Evolutionary conservation across 2,329 filamentous ascomycete genomes (phyloP).

Genomic region (Arachnopeziza araneosa): DNA sequence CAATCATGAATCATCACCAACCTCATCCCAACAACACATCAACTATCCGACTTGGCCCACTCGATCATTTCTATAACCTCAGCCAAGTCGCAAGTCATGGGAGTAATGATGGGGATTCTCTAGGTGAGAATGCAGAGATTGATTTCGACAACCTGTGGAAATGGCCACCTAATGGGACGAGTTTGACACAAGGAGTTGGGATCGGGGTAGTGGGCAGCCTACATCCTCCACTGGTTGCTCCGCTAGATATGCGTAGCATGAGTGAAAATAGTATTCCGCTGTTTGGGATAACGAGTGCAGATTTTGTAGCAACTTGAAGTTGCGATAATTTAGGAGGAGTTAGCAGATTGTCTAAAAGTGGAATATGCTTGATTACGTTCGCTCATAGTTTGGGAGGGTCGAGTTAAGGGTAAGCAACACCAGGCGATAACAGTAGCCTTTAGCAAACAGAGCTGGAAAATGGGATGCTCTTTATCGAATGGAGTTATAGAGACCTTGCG

Average conservation of each 20-base stretch:
- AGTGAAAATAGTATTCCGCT: conserved; percentile 15
- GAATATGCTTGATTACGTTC: not conserved
- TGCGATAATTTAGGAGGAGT: not conserved
- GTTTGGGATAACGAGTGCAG: conserved; percentile 9
- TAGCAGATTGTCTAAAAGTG: not conserved
- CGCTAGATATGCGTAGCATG: conserved; percentile 9
- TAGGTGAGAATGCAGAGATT: conserved; percentile 18
- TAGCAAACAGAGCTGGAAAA: too few species aligned
- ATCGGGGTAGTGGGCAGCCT: not conserved
- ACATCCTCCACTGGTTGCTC: not conserved
- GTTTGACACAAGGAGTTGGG: conserved; percentile 1
- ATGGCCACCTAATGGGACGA: conserved; percentile 5
- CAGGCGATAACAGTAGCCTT: too few species aligned
- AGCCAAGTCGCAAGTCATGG: conserved; percentile 6
- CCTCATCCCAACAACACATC: not conserved
- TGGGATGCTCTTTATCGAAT: too few species aligned
- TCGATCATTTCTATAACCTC: conserved; percentile 16
- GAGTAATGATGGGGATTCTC: conserved; percentile 11
- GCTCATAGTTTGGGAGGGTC: not conserved
- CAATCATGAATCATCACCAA: not conserved
- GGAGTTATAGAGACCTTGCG: too few species aligned
- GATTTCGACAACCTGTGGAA: conserved; percentile 22
- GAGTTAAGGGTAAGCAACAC: too few species aligned
- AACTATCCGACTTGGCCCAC: conserved; percentile 1
- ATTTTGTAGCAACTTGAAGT: conserved; percentile 4